phyloP scores from a whole-genome alignment of 805 yeast genomes.

The Cyberlindnera sargentensis region DNA sequence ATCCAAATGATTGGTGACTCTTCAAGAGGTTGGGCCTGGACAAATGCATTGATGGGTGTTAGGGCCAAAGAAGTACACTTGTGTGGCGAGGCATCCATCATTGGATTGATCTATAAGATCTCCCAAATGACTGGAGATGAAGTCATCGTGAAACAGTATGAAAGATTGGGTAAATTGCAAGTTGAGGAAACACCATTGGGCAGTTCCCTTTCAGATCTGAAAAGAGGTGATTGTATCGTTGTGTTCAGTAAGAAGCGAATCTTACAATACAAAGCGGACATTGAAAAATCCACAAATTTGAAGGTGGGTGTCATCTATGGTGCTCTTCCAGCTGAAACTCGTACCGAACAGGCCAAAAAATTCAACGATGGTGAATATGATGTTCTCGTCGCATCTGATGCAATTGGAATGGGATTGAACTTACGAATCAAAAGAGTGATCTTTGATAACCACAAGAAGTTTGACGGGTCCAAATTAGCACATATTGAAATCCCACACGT shows the following conservation, averaged over 20 bases:
- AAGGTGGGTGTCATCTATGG: conserved; percentile 92
- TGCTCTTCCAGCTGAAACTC: conserved; percentile 90
- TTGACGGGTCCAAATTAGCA: conserved; percentile 49
- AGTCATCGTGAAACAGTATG: conserved; percentile 59
- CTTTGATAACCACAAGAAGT: conserved; percentile 63
- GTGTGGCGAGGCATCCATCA: conserved; percentile 89
- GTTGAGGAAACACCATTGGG: conserved; percentile 39
- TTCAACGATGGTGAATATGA: conserved; percentile 80
- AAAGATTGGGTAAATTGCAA: conserved; percentile 65
- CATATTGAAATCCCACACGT: conserved; percentile 56
- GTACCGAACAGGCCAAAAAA: conserved; percentile 72
- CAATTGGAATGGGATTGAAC: conserved; percentile 96
- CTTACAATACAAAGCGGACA: conserved; percentile 56
- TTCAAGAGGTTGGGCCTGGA: conserved; percentile 89
- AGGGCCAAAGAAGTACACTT: conserved; percentile 80
- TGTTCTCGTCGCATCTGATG: conserved; percentile 90
- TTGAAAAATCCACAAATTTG: conserved; percentile 54
- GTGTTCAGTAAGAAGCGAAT: conserved; percentile 76
- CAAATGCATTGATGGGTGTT: conserved; percentile 81
- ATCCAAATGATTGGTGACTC: conserved; percentile 89
- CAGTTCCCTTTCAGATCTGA: conserved; percentile 32
- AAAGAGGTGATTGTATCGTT: conserved; percentile 82
- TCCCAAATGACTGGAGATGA: conserved; percentile 73
- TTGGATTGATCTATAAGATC: conserved; percentile 55
- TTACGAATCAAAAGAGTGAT: conserved; percentile 75